Evolutionary conservation across 2,329 filamentous ascomycete genomes (phyloP), one percentile per base, ranked within the genome.

Genomic region (Fusarium buxicola): DNA sequence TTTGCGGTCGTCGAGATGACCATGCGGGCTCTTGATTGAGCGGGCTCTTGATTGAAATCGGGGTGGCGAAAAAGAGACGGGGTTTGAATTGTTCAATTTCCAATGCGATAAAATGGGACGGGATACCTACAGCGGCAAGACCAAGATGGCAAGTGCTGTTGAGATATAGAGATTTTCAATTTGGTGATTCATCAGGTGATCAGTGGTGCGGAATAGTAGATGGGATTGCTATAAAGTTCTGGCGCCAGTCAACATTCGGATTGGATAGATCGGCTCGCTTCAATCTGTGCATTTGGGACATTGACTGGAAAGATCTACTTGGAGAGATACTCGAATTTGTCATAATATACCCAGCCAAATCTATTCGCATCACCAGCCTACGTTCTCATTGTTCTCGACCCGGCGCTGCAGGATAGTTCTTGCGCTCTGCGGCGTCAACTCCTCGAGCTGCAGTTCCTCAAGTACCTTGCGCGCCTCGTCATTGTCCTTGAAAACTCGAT

Each of bases 1-100:
- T 99, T 99, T 83, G 92, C 92, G 27, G 93, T 95, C 68, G 87
- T 88, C 10, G 87, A 89, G 78, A 80, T 86, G 76, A 88, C 86
- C 16, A 87, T 87, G 85, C 80, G 86, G 63, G 84, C 85, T 15
- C 84, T 89, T 58, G 84, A 80, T 69, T 80, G 72, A n/a, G 85
- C 80, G 86, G 63, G 84, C 85, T 15, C 84, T 62, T 50, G 36
- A 40, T n/a, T 8, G 15, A 31, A 36, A 36, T 9, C 8, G 16
- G 51, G 43, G 11, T 24, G 7, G 30, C 8, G 13, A n/a, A 27
- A 40, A 49, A 49, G 10, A 15, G 43, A 38, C 30, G 2, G 16
- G 15, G 35, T n/a, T 36, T 31, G 27, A 25, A 15, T 32, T 54
- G 28, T 28, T 25, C 25, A 5, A 16, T 40, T 43, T 64, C 39